Percentiles rank a stretch among this genome's conserved stretches.
Conservation (phyloP, 768 basidiomycete genomes). For the Panaeolus cyanescens region DNA sequence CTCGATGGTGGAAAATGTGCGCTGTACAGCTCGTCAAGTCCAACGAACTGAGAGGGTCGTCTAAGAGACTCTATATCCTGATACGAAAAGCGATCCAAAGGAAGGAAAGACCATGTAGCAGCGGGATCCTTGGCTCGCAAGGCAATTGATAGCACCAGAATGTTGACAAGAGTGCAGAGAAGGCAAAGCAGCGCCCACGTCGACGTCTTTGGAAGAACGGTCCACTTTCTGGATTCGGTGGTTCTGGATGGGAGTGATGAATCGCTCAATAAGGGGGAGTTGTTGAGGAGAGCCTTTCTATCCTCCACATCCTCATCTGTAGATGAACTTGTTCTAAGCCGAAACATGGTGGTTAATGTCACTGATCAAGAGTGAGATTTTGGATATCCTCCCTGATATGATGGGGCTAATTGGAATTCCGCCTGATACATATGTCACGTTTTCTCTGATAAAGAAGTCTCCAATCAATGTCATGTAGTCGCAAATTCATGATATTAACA, state of each 20-base stretch:
- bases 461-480: too few relatives aligned
- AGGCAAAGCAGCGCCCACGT: not conserved
- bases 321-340: not conserved
- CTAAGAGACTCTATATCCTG: not conserved
- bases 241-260: not conserved
- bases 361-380: too few relatives aligned
- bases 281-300: not conserved
- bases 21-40: not conserved
- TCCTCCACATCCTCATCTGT: not conserved
- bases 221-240: not conserved
- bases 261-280: not conserved
- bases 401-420: too few relatives aligned
- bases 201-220: not conserved
- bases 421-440: too few relatives aligned
- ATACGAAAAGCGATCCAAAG: not conserved
- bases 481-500: too few relatives aligned
- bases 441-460: too few relatives aligned
- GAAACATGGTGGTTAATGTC: not conserved
- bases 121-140: not conserved
- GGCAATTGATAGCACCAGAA: not conserved
- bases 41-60: not conserved
- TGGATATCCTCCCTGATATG: too few relatives aligned
- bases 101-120: not conserved
- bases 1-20: not conserved
- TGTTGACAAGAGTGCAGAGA: not conserved